Evolutionary conservation across 441 rosid species (phyloP).

Genomic region (Mallotus japonicus): DNA sequence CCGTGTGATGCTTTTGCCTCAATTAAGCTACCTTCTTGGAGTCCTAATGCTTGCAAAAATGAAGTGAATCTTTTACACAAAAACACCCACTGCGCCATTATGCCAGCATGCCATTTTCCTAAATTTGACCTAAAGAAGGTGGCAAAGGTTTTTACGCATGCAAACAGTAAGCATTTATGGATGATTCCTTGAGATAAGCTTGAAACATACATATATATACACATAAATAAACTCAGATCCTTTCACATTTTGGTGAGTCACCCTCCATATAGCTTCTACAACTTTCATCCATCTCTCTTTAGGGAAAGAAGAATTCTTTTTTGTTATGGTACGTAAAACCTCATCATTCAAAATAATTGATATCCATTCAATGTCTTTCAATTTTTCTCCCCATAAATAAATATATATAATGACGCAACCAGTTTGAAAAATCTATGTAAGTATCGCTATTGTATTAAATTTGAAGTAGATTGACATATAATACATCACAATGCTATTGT

Average conservation of each 20-base stretch:
- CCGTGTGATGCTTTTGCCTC: slow-evolving; percentile 10
- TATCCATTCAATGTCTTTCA: neutral
- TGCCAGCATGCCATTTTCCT: slow-evolving; percentile 2
- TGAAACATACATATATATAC: neutral
- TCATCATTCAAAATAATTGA: neutral
- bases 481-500: no score
- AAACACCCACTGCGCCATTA: neutral
- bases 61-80: slow-evolving; percentile 2
- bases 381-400: neutral
- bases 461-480: no score
- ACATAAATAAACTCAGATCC: neutral
- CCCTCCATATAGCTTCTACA: no score
- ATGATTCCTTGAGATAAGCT: slow-evolving; percentile 23
- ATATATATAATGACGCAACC: neutral
- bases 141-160: slow-evolving; percentile 8
- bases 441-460: no score
- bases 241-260: neutral
- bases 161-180: neutral
- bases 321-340: neutral
- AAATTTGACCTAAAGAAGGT: slow-evolving; percentile 15
- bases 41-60: neutral
- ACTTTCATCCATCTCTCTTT: neutral
- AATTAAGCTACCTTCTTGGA: neutral
- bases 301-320: neutral
- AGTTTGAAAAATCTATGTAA: no score